These are phyloP conservation scores for Ensete glaucum DNA, from an alignment of 176 grass and related monocot genomes.

Conservation along the genomic window DNA sequence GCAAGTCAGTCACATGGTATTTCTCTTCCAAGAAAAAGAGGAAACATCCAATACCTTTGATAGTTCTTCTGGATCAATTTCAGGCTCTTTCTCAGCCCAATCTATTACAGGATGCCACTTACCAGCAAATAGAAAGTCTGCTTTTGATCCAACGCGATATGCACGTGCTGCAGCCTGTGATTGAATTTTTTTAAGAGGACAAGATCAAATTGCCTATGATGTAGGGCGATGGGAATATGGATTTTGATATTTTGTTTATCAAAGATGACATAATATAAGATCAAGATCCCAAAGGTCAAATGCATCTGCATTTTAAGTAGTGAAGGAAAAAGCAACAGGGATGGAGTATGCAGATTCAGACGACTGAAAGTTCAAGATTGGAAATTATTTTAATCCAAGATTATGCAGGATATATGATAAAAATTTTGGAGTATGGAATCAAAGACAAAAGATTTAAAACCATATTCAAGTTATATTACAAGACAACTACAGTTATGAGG, in stretches of 20 bases:
- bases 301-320: background rate
- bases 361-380: background rate
- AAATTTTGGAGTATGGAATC: background rate
- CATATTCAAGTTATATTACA: background rate
- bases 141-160: conserved; percentile 49
- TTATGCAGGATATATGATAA: background rate
- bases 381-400: background rate
- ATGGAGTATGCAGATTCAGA: background rate
- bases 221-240: conserved; percentile 14
- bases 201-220: conserved; percentile 14
- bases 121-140: conserved; percentile 67
- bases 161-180: conserved; percentile 76
- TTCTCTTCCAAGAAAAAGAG: conserved; percentile 18
- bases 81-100: conserved; percentile 68
- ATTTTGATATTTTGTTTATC: conserved; percentile 17
- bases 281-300: background rate
- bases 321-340: background rate
- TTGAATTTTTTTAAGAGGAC: conserved; percentile 17
- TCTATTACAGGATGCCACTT: conserved; percentile 65
- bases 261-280: background rate
- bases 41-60: conserved; percentile 46
- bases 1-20: conserved; percentile 15
- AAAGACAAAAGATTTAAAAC: background rate
- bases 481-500: background rate
- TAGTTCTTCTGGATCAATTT: conserved; percentile 48